Evolutionary conservation across 495 filamentous ascomycete genomes (phyloP), one percentile per base, ranked within the genome.

Genomic region (Cryomyces antarcticus): DNA sequence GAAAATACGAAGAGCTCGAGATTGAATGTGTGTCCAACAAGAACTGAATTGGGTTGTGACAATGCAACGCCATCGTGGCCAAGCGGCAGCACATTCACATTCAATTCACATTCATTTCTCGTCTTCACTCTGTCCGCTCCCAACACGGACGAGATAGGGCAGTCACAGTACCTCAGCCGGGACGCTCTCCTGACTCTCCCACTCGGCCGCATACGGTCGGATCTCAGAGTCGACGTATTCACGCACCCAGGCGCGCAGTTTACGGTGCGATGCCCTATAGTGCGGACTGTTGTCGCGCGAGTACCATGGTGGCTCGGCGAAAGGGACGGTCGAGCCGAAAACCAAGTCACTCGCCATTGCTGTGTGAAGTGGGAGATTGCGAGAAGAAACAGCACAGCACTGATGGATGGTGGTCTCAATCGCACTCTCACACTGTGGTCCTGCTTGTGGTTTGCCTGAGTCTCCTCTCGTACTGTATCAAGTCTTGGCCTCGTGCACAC

Each of bases 191-290:
- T 57, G 59, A 27, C 49, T 50, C 51, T 71, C 67, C 67, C 67
- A 71, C 39, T 68, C 65, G 30, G 62, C 58, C 0, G 62, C 64
- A 48, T 58, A 56, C 1, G 67, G 66, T 1, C 57, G 49, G 12
- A 71, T 62, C 24, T 59, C 50, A 4, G 57, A 59, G 30, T 68
- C 63, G 39, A 69, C 52, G 40, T 69, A 71, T 7, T 61, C 48
- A 28, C 67, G 62, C 6, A 69, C 60, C 33, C 53, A 55, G 31
- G 57, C 58, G 42, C 67, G 63, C 0, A 71, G 57, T 10, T 59
- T 56, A 40, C 65, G 53, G 45, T 71, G 66, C 1, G 62, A 52
- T 11, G 61, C 55, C n/a, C 52, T 69, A 47, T 69, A 69, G 51
- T 71, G 64, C 28, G 66, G 64, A 12, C 17, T 34, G 31, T 13